Evolutionary conservation across 306 rosid species (phyloP), one percentile per base, ranked within the genome.

Genomic region (Prunus fruticosa): DNA sequence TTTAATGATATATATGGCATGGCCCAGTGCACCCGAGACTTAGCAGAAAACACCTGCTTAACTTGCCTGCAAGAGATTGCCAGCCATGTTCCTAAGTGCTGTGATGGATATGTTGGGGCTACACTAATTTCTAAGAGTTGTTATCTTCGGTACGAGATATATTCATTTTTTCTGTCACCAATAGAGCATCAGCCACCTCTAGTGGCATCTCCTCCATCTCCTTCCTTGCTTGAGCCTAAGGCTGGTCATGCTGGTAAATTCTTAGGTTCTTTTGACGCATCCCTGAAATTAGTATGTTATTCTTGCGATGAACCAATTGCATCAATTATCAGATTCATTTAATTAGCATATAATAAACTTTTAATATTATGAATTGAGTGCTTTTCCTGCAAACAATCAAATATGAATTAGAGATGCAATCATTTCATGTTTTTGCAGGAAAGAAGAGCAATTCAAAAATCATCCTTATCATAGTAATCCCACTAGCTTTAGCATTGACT

Each of bases 1-100:
- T 22, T 19, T 34, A 12, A 3, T 8, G 20, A 67, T 50, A 30
- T 83, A 38, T 60, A 79, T 67, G 76, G 72, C 67, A 47, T 72
- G 81, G 34, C 52, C 10, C 76, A 79, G 79, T 80, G 87, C 76
- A 61, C 69, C 28, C 71, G 78, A 67, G 64, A 67, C 73, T 53
- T 57, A 23, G 27, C 73, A 5, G 73, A 61, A 53, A 76, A 43
- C 54, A 61, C 32, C 69, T 79, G 84, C 81, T 66, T 71, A 38
- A 76, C n/a, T 66, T 83, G 83, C 78, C 74, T 83, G 66, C 62
- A 72, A 45, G 22, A 45, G 38, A 53, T 79, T 38, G 63, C 52
- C 14, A 71, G 61, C 58, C 54, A 50, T 54, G 50, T 75, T 13
- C 71, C 32, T 4, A 5, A 0, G 16, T 32, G 47, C 15, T 11